Evolutionary conservation across 2,329 filamentous ascomycete genomes (phyloP).

Genomic region (Pseudocercospora cruenta): DNA sequence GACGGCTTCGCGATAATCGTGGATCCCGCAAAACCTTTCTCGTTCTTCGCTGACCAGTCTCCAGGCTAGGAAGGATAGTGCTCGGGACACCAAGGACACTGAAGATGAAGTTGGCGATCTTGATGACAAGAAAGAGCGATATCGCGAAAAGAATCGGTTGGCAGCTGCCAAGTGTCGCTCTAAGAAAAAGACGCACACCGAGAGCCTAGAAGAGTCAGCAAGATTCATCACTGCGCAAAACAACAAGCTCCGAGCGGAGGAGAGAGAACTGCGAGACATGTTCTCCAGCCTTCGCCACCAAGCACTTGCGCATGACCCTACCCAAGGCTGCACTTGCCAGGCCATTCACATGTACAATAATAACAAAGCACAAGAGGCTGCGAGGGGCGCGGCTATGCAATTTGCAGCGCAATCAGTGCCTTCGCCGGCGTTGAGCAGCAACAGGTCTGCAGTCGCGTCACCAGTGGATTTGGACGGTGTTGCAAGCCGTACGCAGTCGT

Average conservation of each 20-base stretch:
- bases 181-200: conserved; percentile 65
- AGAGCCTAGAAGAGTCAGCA: conserved; percentile 53
- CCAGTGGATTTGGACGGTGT: conserved; percentile 13
- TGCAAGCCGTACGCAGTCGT: conserved; percentile 25
- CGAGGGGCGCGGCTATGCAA: conserved; percentile 23
- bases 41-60: neutral
- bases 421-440: conserved; percentile 29
- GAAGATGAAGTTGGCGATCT: conserved; percentile 27
- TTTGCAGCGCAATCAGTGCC: conserved; percentile 11
- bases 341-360: conserved; percentile 40
- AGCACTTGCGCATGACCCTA: conserved; percentile 37
- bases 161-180: conserved; percentile 75
- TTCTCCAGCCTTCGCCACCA: conserved; percentile 38
- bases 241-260: conserved; percentile 37
- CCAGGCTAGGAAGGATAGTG: conserved; percentile 28
- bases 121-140: conserved; percentile 58
- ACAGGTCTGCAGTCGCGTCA: conserved; percentile 17
- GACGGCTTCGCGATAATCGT: neutral
- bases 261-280: conserved; percentile 38
- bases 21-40: neutral
- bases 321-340: conserved; percentile 37
- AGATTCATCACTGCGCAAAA: conserved; percentile 43
- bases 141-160: conserved; percentile 71
- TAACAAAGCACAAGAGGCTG: conserved; percentile 34
- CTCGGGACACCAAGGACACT: conserved; percentile 10